Conservation (phyloP, 1,284 basidiomycete species). For the Agaricales sp. region DNA sequence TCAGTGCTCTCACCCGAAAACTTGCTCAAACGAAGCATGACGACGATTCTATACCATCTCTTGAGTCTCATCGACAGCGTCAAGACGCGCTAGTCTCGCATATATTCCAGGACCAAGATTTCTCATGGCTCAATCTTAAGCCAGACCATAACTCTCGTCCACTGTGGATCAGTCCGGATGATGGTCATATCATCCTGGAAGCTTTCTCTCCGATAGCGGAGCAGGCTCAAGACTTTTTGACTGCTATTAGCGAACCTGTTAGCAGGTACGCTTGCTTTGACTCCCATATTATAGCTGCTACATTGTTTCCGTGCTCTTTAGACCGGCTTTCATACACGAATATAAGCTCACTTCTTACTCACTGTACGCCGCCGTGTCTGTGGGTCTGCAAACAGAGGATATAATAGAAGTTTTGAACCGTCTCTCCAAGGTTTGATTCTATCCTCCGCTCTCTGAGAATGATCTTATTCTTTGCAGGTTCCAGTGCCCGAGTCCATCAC, state of each 20-base stretch:
- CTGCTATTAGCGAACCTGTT: slow-evolving; percentile 97
- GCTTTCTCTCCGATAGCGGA: slow-evolving; percentile 95
- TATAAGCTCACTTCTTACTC: slow-evolving; percentile 98
- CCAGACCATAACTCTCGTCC: slow-evolving; percentile 85
- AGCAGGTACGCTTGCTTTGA: slow-evolving; percentile 61
- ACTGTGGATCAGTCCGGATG: slow-evolving; percentile 90
- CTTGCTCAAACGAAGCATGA: slow-evolving; percentile 47
- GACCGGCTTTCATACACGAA: slow-evolving; percentile 97
- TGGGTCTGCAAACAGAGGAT: slow-evolving; percentile 95
- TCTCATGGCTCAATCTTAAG: slow-evolving; percentile 79
- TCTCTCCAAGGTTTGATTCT: background rate
- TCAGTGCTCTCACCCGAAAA: slow-evolving; percentile 70
- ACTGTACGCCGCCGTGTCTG: slow-evolving; percentile 96
- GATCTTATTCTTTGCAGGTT: slow-evolving; percentile 38
- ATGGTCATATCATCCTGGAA: slow-evolving; percentile 91
- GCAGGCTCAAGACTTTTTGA: slow-evolving; percentile 97
- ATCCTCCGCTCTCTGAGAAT: background rate
- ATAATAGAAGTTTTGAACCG: slow-evolving; percentile 78
- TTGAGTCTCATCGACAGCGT: slow-evolving; percentile 52
- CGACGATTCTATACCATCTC: slow-evolving; percentile 30
- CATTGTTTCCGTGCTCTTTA: slow-evolving; percentile 23
- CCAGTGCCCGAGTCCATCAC: slow-evolving; percentile 82
- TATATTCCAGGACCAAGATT: slow-evolving; percentile 76
- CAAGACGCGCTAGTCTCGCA: slow-evolving; percentile 68
- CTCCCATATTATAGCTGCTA: slow-evolving; percentile 20